phyloP scores from a whole-genome alignment of 202 grass and related monocot species.

The Setaria italica region DNA sequence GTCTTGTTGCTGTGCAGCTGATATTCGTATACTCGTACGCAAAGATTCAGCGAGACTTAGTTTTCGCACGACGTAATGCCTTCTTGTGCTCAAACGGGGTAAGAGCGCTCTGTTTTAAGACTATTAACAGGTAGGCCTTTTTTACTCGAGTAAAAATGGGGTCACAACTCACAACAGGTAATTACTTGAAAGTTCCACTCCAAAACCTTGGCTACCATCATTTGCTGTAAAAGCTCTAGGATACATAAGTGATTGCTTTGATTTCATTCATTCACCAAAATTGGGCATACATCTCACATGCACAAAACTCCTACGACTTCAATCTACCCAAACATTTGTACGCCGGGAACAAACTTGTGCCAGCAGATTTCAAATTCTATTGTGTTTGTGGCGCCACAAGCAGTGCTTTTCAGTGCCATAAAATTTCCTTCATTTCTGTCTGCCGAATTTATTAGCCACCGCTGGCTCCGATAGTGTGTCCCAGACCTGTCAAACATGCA shows the following conservation, averaged over 20 bases:
- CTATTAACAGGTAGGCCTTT: not conserved
- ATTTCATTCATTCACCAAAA: slow-evolving; percentile 28
- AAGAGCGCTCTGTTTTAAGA: not conserved
- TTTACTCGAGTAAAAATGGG: not conserved
- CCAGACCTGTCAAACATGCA: slow-evolving; percentile 71
- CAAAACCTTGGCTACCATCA: not conserved
- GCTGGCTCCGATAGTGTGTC: slow-evolving; percentile 66
- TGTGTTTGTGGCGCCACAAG: not conserved
- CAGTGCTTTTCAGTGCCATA: slow-evolving; percentile 2
- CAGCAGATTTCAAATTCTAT: not conserved
- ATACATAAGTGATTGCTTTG: not conserved
- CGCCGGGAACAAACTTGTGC: not conserved
- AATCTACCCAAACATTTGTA: slow-evolving; percentile 27
- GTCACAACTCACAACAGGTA: not conserved
- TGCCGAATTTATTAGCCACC: slow-evolving; percentile 63
- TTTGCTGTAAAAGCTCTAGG: slow-evolving; percentile 8
- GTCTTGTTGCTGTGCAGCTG: not conserved
- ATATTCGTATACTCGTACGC: not conserved
- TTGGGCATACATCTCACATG: not conserved
- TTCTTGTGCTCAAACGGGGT: not conserved
- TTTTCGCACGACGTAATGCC: not conserved
- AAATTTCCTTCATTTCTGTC: slow-evolving; percentile 42
- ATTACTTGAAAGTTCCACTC: not conserved
- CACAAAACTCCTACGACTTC: slow-evolving; percentile 5
- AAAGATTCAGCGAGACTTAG: not conserved